Conservation (phyloP, 176 grass and related monocot species). For the Neostapfia colusana region DNA sequence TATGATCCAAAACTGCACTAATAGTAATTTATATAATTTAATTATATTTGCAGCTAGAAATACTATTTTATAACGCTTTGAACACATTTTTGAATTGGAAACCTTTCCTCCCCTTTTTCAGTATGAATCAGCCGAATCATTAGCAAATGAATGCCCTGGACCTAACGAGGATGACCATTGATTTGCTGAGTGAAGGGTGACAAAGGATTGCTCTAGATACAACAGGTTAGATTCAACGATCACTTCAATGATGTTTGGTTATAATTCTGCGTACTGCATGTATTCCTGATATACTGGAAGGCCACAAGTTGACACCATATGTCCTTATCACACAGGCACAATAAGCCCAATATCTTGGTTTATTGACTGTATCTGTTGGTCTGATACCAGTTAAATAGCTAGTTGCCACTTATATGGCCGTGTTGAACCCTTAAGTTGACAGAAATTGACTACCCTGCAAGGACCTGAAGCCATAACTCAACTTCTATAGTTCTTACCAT, state of each 20-base stretch:
- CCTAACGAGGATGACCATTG: conserved; percentile 78
- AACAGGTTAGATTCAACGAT: conserved; percentile 36
- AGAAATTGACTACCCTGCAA: neutral
- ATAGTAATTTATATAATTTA: neutral
- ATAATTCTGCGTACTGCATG: conserved; percentile 11
- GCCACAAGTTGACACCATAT: neutral
- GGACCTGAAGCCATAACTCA: conserved; percentile 1
- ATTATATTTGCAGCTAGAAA: neutral
- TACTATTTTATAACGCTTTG: neutral
- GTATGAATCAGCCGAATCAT: conserved; percentile 75
- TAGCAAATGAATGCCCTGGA: conserved; percentile 70
- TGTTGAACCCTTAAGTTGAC: neutral
- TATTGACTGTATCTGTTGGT: neutral
- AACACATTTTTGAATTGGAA: neutral
- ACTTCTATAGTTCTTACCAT: neutral
- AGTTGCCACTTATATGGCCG: neutral
- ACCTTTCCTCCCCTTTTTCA: conserved; percentile 24
- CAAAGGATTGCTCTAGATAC: conserved; percentile 22
- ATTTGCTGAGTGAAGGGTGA: conserved; percentile 38
- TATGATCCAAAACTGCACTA: neutral
- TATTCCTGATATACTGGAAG: conserved; percentile 16
- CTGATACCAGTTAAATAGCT: conserved; percentile 12
- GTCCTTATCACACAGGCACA: neutral
- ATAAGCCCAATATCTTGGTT: conserved; percentile 19
- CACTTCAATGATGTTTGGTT: neutral